Base-by-base conservation (phyloP, 805 yeast genomes). In the Schwanniomyces yamadae region DNA sequence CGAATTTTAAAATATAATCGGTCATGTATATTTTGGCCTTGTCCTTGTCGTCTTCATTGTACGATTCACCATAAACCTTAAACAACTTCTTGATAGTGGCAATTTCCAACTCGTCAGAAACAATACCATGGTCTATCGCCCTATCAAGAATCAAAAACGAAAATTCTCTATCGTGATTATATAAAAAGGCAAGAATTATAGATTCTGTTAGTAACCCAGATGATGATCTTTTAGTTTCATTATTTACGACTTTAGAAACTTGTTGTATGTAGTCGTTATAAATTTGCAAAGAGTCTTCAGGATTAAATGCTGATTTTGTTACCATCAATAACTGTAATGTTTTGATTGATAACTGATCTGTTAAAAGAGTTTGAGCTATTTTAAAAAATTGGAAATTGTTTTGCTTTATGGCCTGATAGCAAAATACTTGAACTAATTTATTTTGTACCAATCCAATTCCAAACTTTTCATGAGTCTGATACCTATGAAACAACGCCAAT, bases 61-160 rank as follows among this genome's bases (percentile, higher is more conserved):
- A 66, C 2, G 73, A 64, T n/a, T 73, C 78, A 7, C 83, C 81
- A 48, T 73, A 78, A 1, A 55, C 59, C 43, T 73, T 68, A 44
- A 78, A 63, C 6, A 63, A 44, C 7, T 51, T 58, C 45, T 74
- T 76, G 6, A 77, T 50, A n/a, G 48, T 48, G 12, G 61, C 60
- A 4, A 61, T 50, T 20, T 75, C 78, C 3, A 48, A 45, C 19
- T 68, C 74, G 22, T 73, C 69, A 11, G 47, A 46, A 2, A 76
- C 26, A 9, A 59, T 39, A 4, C 41, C 59, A 36, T 65, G 69
- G 23, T 55, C 59, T 0, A 62, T 46, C 0, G 77, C 73, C 44
- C 73, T 75, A 28, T 76, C 79, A 41, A 66, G 61, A 9, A 77
- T 50, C 28, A 75, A 67, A 36, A 65, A 59, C 0, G 82, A 80